Evolutionary conservation across 1,284 basidiomycete genomes (phyloP), one percentile per base, ranked within the genome.

Genomic region (Naganishia cerealis): DNA sequence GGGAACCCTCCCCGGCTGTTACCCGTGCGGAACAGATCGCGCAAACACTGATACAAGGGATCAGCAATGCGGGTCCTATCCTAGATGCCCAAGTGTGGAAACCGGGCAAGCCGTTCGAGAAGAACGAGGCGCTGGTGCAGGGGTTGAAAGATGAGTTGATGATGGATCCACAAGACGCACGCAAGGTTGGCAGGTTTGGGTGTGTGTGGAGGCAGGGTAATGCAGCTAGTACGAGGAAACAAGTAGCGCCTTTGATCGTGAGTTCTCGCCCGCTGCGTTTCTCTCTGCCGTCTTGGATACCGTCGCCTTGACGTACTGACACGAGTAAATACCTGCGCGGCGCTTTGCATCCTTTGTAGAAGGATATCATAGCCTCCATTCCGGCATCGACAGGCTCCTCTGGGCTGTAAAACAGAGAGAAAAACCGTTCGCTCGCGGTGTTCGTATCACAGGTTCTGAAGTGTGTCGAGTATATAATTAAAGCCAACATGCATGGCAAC

Each of bases 141-240:
- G 39, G 50, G 33, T 65, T 61, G 48, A 70, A 57, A 43, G 71
- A 53, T 24, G 52, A 69, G 67, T 67, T 59, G 73, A 69, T 59
- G 73, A 69, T 21, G 65, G 43, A 13, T 56, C 46, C 15, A 59
- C 61, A 43, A 36, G 8, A 26, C 26, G 54, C 38, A 50, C 39
- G 13, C 9, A 10, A 54, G 67, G 52, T 15, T 4, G 71, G 61
- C 18, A 75, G 76, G 26, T 73, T 74, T 53, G 83, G 81, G 8
- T 78, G 79, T 66, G 85, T 88, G 0, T 95, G 91, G 83, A 85
- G 87, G 73, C 93, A 95, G 81, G 85, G 84, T 38, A 91, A 94
- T 75, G 81, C 83, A 21, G 79, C 85, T 54, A 88, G 87, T 39
- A 92, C 89, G 38, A 83, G 93, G 72, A 95, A 96, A 76, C 85